Base-by-base conservation (phyloP, 176 grass and related monocot genomes). In the Musa itinerans region DNA sequence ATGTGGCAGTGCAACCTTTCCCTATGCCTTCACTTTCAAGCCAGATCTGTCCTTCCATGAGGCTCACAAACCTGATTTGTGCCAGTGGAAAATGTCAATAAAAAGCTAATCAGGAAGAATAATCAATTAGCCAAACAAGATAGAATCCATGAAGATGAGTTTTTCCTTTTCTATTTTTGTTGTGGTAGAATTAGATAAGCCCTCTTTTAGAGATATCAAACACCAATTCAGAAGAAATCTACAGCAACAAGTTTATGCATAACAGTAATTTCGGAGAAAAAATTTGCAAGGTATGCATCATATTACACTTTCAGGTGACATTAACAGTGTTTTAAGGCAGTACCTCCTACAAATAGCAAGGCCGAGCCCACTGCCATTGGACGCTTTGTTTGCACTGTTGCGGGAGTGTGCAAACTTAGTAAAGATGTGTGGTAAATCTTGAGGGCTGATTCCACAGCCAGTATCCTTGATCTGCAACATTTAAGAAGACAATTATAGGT, bases 41-140 rank as follows among this genome's bases (percentile, higher is more conserved):
- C 95, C 95, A 99, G 69, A 99, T 94, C 26, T 92, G 83, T 70
- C 95, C 95, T 86, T 90, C 91, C 95, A 99, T 99, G 50, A 99
- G 83, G 82, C 53, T 88, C 52, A 87, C 81, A 81, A 99, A 99
- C 80, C 95, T 99, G 78, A 48, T 69, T 69, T 53, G 25, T 10
- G 7, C 12, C 20, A 74, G 13, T 56, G 27, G 2, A 27, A 74
- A 56, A 56, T 74, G 50, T 70, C 49, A 70, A 11, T 26, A 19
- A 73, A 13, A 25, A 11, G 19, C 15, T 11, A 51, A 52, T 10
- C 19, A 73, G 12, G n/a, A 54, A 54, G 17, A 73, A 54, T 73
- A 9, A 62, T 62, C 57, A 62, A n/a, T 19, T 62, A 8, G 10
- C 57, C 34, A 43, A 43, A 43, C 34, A 43, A 43, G 34, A 43